Evolutionary conservation across 352 stramenopile species (phyloP).

Genomic region (Pythium volutum): DNA sequence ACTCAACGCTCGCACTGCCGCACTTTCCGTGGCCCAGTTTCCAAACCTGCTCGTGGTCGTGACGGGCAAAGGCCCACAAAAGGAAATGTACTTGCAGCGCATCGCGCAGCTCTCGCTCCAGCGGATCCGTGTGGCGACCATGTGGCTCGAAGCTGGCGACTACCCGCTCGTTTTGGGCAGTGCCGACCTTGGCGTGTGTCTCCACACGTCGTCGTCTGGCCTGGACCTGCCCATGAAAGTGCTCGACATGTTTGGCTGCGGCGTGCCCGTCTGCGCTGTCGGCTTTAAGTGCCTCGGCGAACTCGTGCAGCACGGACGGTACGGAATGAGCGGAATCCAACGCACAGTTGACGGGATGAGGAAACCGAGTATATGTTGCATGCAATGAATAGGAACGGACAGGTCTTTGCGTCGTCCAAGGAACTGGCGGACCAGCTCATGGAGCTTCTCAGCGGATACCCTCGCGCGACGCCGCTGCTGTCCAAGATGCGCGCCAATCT

Average conservation of each 20-base stretch:
- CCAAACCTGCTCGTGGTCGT: constrained; percentile 92
- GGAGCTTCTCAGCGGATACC: constrained; percentile 56
- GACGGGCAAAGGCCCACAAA: constrained; percentile 97
- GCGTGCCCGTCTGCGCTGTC: constrained; percentile 95
- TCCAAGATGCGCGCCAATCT: constrained; percentile 45
- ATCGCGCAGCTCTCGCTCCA: constrained; percentile 72
- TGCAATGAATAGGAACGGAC: constrained; percentile 50
- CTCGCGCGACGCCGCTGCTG: constrained; percentile 36
- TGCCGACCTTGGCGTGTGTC: constrained; percentile 95
- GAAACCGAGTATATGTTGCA: background rate
- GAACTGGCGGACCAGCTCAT: constrained; percentile 62
- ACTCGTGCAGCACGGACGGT: constrained; percentile 90
- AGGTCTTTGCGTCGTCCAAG: constrained; percentile 63
- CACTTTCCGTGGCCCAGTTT: constrained; percentile 41
- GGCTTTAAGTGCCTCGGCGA: constrained; percentile 96
- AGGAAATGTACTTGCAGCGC: constrained; percentile 85
- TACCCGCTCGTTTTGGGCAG: constrained; percentile 95
- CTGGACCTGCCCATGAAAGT: constrained; percentile 99
- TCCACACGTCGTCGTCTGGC: constrained; percentile 98
- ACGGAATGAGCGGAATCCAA: background rate
- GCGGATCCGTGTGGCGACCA: constrained; percentile 85
- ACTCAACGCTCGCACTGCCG: constrained; percentile 56
- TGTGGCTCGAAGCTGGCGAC: constrained; percentile 96
- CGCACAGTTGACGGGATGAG: background rate
- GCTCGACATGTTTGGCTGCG: constrained; percentile 98